phyloP scores from a whole-genome alignment of 176 grass and related monocot genomes.

The Thinopyrum elongatum region DNA sequence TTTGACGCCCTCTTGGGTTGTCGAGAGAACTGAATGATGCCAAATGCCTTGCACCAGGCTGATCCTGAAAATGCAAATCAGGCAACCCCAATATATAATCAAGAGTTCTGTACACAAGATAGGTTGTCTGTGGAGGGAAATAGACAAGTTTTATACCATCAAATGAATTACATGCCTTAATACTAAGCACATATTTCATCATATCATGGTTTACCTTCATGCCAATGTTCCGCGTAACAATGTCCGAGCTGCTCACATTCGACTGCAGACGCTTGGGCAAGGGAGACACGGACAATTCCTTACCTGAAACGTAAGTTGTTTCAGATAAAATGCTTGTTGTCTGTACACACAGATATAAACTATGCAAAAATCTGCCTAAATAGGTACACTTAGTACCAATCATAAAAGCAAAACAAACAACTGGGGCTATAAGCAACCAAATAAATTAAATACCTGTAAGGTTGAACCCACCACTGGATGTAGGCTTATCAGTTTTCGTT shows the following conservation, averaged over 20 bases:
- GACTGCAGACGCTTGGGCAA: constrained; percentile 45
- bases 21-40: constrained; percentile 66
- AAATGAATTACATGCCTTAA: constrained; percentile 17
- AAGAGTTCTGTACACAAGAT: not conserved
- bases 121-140: not conserved
- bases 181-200: not conserved
- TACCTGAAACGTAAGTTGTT: constrained; percentile 43
- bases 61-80: constrained; percentile 57
- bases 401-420: not conserved
- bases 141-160: not conserved
- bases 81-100: not conserved
- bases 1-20: constrained; percentile 64
- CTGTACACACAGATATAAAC: not conserved
- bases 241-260: constrained; percentile 28
- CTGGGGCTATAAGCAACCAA: constrained; percentile 1
- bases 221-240: constrained; percentile 23
- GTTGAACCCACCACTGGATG: constrained; percentile 54
- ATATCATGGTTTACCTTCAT: constrained; percentile 49
- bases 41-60: constrained; percentile 36
- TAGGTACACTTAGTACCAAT: not conserved
- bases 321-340: not conserved
- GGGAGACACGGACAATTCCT: constrained; percentile 35
- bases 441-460: constrained; percentile 54
- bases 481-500: constrained; percentile 51
- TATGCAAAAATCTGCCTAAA: not conserved